These are phyloP conservation scores for Leccinum boreale DNA, from an alignment of 768 basidiomycete species.

Conservation along the genomic window DNA sequence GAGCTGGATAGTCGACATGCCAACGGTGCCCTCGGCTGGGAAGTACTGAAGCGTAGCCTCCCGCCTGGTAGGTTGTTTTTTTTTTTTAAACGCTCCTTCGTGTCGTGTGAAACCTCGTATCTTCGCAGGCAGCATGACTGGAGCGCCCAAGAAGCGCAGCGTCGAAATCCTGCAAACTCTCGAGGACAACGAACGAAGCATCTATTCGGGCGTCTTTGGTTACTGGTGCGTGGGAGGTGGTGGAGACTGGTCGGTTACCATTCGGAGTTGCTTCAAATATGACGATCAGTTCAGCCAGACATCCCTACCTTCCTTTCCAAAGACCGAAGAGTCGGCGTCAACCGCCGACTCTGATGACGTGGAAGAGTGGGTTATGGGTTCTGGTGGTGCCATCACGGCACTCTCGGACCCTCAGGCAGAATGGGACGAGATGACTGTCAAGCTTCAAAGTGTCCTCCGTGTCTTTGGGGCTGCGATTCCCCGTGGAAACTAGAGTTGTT, in stretches of 20 bases:
- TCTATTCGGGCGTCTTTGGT: slow-evolving; percentile 93
- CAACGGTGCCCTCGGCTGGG: slow-evolving; percentile 62
- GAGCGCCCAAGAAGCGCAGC: slow-evolving; percentile 92
- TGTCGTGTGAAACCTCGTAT: not conserved
- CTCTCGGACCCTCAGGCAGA: slow-evolving; percentile 81
- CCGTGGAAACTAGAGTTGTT: slow-evolving; percentile 15
- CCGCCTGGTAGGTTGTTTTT: slow-evolving; percentile 65
- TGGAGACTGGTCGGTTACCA: slow-evolving; percentile 92
- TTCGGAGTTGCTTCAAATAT: slow-evolving; percentile 86
- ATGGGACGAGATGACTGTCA: slow-evolving; percentile 94
- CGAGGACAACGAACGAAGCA: slow-evolving; percentile 66
- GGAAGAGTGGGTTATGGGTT: slow-evolving; percentile 78
- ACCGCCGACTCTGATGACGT: slow-evolving; percentile 5
- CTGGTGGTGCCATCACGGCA: slow-evolving; percentile 96
- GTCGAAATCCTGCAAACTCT: slow-evolving; percentile 84
- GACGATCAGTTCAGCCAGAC: slow-evolving; percentile 34
- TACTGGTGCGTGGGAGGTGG: slow-evolving; percentile 89
- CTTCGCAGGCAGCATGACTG: slow-evolving; percentile 87
- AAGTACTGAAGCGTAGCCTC: slow-evolving; percentile 72
- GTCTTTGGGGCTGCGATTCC: slow-evolving; percentile 48
- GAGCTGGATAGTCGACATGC: slow-evolving; percentile 35
- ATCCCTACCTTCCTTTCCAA: slow-evolving; percentile 7
- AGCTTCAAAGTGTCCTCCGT: slow-evolving; percentile 73
- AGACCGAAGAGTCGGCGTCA: slow-evolving; percentile 10
- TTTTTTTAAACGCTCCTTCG: not conserved